Base-by-base conservation (phyloP, 139 green algal genomes). In the Haematococcus lacustris region DNA sequence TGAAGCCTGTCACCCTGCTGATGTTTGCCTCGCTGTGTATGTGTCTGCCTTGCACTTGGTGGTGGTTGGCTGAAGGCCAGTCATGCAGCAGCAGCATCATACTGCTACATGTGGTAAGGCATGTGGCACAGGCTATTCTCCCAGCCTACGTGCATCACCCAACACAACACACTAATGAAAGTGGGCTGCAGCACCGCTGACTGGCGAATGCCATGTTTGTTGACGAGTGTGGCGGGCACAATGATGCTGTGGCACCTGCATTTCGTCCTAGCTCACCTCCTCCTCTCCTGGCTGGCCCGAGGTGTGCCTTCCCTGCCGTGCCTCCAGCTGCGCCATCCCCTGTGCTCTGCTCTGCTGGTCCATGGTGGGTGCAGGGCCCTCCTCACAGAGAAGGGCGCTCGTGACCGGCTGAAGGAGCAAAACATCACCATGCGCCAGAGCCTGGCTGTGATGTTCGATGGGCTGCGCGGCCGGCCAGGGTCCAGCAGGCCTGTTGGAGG, bases 391-490 rank as follows among this genome's bases (percentile, higher is more conserved):
- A 78, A 78, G 60, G 80, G 80, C 33, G 66, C 76, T 1, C 61
- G 72, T 0, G 73, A 82, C 21, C 73, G 80, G 26, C 69, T 85
- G 1, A 63, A 62, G 30, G 30, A 64, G 26, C 33, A 73, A 7
- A 79, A 81, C 71, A 84, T 84, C 79, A 84, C 79, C 6, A 68
- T 79, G 61, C 74, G 79, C 2, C 79, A 84, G 63, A 84, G 79
- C 71, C 51, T 83, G 26, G 78, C 78, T 1, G 50, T 63, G 28
- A 40, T 81, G 43, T 63, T 66, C 21, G 38, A 41, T 5, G 61
- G 61, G 3, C 30, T 72, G 33, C 67, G 38, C 38, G 30, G 64
- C 37, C 47, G 13, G 47, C 47, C 47, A 57, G 13, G 21, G 47
- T 13, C 47, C 13, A 28, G 13, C 13, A 57, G 47, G 47, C 21